Base-by-base conservation (phyloP, 1,139 yeast species). In the Debaryomyces coudertii region DNA sequence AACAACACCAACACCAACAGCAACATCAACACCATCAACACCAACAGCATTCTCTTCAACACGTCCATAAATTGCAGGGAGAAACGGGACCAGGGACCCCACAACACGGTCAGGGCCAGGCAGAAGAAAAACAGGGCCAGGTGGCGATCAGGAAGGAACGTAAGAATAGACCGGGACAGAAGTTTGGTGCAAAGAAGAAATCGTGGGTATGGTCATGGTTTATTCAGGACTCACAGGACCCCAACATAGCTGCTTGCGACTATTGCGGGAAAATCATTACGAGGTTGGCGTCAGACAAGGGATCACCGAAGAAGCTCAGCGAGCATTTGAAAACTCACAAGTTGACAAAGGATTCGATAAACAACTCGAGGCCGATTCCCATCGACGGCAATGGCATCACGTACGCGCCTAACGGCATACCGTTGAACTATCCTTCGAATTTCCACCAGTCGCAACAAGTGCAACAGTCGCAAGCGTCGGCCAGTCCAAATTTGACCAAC, bases 191-290 rank as follows among this genome's bases (percentile, higher is more conserved):
- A 12, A 79, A 77, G 53, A 79, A 79, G 67, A 75, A 74, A 54
- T 77, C 81, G 30, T 80, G 85, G 85, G 84, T 80, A 4, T 80
- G 85, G 85, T 61, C 74, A 27, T 80, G 85, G 84, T 80, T 80
- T 53, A 68, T 68, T 14, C 85, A 80, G 54, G 83, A 80, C 56
- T 57, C 63, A 8, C 56, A 53, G 16, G 77, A 80, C 54, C 71
- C 76, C 42, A 78, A 79, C 49, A 53, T 76, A 16, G 85, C 85
- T 2, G 76, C 75, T 3, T 80, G 85, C 60, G 82, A 79, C 50
- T 68, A 60, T 48, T 80, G 85, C 58, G 77, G 80, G 2, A 77
- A 76, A 55, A 66, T 72, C 11, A 73, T 80, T 36, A 65, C 68
- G 24, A 60, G 85, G 40, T 61, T 79, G 40, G 63, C 76, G 2